These are phyloP conservation scores for Arthrobotrys musiformis DNA, from an alignment of 2,329 filamentous ascomycete genomes.

Conservation along the genomic window DNA sequence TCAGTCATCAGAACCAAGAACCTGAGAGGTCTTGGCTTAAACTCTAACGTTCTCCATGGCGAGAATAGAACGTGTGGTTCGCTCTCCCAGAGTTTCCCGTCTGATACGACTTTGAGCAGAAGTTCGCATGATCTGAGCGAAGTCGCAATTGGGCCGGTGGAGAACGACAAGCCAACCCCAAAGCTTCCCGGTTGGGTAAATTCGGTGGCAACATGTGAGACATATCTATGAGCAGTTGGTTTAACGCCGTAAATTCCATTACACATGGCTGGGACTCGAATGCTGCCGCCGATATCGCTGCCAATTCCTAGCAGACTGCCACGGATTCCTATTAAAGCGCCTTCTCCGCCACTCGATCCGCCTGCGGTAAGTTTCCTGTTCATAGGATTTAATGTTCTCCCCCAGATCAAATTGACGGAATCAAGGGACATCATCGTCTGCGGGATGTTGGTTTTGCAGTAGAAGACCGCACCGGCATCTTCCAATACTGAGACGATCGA, in stretches of 20 bases:
- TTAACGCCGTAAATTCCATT: conserved; percentile 68
- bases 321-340: conserved; percentile 69
- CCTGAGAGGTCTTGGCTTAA: conserved; percentile 60
- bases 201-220: conserved; percentile 64
- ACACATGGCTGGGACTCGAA: conserved; percentile 65
- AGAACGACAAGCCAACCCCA: conserved; percentile 66
- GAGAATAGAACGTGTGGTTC: conserved; percentile 65
- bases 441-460: conserved; percentile 77
- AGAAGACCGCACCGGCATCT: conserved; percentile 73
- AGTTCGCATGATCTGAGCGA: conserved; percentile 67
- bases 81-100: conserved; percentile 67
- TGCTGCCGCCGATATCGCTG: conserved; percentile 70
- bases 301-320: conserved; percentile 71
- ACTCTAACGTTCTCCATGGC: conserved; percentile 61
- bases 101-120: conserved; percentile 68
- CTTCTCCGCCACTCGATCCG: conserved; percentile 75
- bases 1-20: conserved; percentile 68
- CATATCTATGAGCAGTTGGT: conserved; percentile 63
- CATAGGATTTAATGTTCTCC: conserved; percentile 72
- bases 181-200: conserved; percentile 69
- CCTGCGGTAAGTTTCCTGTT: conserved; percentile 72
- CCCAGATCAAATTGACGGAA: conserved; percentile 72
- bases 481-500: conserved; percentile 70
- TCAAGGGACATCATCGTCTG: conserved; percentile 70
- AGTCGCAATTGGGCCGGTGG: conserved; percentile 66